phyloP scores from a whole-genome alignment of 306 rosid species.

The Citrullus amarus region DNA sequence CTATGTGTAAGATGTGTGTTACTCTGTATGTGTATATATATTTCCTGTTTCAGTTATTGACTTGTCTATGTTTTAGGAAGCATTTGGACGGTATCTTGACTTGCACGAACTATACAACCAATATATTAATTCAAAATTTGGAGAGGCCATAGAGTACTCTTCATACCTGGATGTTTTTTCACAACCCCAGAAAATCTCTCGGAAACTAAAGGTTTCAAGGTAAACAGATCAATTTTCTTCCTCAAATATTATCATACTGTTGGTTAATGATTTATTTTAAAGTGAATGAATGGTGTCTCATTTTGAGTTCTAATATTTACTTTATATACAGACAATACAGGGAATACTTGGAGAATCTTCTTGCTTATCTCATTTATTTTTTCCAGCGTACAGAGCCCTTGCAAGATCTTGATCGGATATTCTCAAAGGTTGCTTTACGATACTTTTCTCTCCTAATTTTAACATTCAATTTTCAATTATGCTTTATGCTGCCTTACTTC shows the following conservation, averaged over 20 bases:
- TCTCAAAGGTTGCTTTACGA: slow-evolving; percentile 48
- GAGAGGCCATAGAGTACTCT: slow-evolving; percentile 87
- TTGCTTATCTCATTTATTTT: slow-evolving; percentile 59
- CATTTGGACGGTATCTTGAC: slow-evolving; percentile 76
- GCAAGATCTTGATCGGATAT: slow-evolving; percentile 87
- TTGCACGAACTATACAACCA: slow-evolving; percentile 70
- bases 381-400: slow-evolving; percentile 94
- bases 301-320: neutral
- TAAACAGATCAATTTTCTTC: slow-evolving; percentile 1
- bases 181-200: slow-evolving; percentile 57
- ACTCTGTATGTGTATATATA: neutral
- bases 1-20: neutral
- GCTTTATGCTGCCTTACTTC: neutral
- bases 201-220: slow-evolving; percentile 63
- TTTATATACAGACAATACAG: slow-evolving; percentile 58
- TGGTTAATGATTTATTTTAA: neutral
- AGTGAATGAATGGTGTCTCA: neutral
- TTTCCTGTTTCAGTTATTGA: neutral
- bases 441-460: neutral
- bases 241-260: neutral
- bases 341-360: slow-evolving; percentile 62
- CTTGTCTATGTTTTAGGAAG: slow-evolving; percentile 51
- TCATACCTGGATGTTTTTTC: slow-evolving; percentile 73
- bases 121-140: slow-evolving; percentile 82
- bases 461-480: neutral